These are phyloP conservation scores for Saccharomyces cerevisiae DNA, from an alignment of 805 yeast genomes.

Conservation along the genomic window DNA sequence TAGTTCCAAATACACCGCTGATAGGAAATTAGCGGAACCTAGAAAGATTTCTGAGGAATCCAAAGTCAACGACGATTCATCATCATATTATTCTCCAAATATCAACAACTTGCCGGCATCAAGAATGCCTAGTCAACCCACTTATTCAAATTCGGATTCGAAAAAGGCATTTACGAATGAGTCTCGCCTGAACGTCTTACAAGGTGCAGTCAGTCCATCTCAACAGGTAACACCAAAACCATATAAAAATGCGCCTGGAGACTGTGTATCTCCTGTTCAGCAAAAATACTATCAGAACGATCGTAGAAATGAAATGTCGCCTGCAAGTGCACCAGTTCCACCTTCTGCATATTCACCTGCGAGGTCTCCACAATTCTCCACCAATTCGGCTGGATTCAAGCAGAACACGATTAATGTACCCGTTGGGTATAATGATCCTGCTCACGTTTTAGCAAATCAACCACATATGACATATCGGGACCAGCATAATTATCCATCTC, in stretches of 20 bases:
- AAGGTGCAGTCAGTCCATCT: not conserved
- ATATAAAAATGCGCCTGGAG: not conserved
- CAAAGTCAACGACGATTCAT: not conserved
- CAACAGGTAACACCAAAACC: not conserved
- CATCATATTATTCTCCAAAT: not conserved
- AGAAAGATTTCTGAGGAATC: not conserved
- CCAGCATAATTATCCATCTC: not conserved
- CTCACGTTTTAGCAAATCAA: not conserved
- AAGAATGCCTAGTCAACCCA: not conserved
- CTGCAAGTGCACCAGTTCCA: not conserved
- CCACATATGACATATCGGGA: not conserved
- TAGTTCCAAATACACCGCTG: not conserved
- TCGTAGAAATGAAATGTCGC: not conserved
- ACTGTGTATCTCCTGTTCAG: not conserved
- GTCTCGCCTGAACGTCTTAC: not conserved
- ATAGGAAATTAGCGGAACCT: not conserved
- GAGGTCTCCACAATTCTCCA: not conserved
- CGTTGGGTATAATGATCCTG: not conserved
- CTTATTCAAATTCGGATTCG: not conserved
- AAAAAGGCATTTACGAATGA: not conserved
- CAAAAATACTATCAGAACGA: not conserved
- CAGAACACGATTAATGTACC: not conserved
- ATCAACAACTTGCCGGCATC: not conserved
- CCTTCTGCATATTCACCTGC: not conserved
- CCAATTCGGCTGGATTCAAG: not conserved